Percentiles rank a stretch among this genome's conserved stretches.
phyloP scores from a whole-genome alignment of 768 basidiomycete genomes.

The Boletus bicolor region DNA sequence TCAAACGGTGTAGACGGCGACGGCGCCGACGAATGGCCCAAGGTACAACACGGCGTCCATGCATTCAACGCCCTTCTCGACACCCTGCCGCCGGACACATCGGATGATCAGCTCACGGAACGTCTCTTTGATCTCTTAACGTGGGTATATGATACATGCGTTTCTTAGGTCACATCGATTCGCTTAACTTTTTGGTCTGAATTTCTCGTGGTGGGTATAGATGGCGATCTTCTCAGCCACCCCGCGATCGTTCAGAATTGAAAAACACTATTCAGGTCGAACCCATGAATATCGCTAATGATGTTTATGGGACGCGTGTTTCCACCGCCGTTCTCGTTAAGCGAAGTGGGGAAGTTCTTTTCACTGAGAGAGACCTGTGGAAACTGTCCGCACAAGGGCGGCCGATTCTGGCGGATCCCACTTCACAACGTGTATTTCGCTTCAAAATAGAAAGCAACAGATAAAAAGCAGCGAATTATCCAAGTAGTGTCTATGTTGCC shows the following conservation, averaged over 20 bases:
- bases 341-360: constrained; percentile 56
- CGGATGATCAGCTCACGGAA: constrained; percentile 54
- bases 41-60: constrained; percentile 57
- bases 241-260: constrained; percentile 50
- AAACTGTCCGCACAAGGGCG: constrained; percentile 38
- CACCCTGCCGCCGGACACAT: constrained; percentile 31
- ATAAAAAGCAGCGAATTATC: constrained; percentile 17
- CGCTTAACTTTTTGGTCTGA: constrained; percentile 2
- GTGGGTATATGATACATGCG: constrained; percentile 45
- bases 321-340: constrained; percentile 69
- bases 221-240: constrained; percentile 36
- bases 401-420: constrained; percentile 37
- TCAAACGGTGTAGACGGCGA: constrained; percentile 75
- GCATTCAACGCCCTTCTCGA: constrained; percentile 45
- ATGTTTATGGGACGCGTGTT: constrained; percentile 64
- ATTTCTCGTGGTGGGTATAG: constrained; percentile 6
- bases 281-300: constrained; percentile 37
- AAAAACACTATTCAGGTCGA: constrained; percentile 61
- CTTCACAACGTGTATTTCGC: constrained; percentile 49
- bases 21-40: constrained; percentile 67
- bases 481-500: constrained; percentile 18
- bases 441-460: constrained; percentile 35
- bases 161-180: background rate
- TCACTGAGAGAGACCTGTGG: constrained; percentile 75
- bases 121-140: constrained; percentile 63